phyloP scores from a whole-genome alignment of 2,329 filamentous ascomycete genomes.

The Scolecobasidium constrictum region DNA sequence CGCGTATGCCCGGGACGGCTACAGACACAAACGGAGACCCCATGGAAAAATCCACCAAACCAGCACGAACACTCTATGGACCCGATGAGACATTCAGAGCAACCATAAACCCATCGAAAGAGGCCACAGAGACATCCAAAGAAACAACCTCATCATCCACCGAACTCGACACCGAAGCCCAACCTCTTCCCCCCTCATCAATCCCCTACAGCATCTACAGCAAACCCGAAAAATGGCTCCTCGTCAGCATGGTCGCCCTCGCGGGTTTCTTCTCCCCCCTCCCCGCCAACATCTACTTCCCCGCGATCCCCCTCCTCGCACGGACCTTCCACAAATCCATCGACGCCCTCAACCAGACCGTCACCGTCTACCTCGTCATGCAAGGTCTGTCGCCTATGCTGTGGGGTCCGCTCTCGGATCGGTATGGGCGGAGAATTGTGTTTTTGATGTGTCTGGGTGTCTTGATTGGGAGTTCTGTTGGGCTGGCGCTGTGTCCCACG shows the following conservation, averaged over 20 bases:
- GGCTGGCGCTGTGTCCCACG: conserved; percentile 10
- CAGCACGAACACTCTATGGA: too few relatives aligned
- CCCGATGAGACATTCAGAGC: too few relatives aligned
- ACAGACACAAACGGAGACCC: too few relatives aligned
- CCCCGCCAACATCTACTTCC: conserved; percentile 42
- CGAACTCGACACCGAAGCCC: too few relatives aligned
- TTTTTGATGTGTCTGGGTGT: conserved; percentile 13
- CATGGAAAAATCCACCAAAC: too few relatives aligned
- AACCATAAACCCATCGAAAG: too few relatives aligned
- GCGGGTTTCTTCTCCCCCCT: conserved; percentile 33
- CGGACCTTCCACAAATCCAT: neutral
- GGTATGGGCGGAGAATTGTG: conserved; percentile 12
- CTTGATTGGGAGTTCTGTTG: conserved; percentile 13
- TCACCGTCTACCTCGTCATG: conserved; percentile 33
- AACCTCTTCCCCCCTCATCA: too few relatives aligned
- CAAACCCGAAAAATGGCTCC: neutral
- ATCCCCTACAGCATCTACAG: too few relatives aligned
- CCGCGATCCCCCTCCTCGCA: conserved; percentile 30
- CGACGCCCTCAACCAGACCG: conserved; percentile 17
- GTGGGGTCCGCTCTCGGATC: conserved; percentile 12
- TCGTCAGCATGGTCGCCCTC: conserved; percentile 4
- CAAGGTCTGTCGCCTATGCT: conserved; percentile 14
- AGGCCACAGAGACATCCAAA: too few relatives aligned
- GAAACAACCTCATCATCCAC: too few relatives aligned
- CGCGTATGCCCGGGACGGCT: too few relatives aligned